Conservation (phyloP, 2,329 filamentous ascomycete species). For the Ceratocystis cacaofunesta region DNA sequence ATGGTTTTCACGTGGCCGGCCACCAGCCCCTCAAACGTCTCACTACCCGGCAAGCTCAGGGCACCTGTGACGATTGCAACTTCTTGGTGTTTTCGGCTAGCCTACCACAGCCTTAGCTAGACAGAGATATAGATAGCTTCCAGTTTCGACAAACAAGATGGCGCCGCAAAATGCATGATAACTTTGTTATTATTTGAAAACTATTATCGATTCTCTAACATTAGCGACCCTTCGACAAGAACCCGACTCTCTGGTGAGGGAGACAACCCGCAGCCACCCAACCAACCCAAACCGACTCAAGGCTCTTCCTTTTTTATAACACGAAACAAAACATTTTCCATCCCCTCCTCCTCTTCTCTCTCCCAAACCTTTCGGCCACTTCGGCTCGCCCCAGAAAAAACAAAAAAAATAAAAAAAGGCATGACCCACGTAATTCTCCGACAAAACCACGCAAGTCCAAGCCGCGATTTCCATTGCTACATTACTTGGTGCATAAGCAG, state of each 20-base stretch:
- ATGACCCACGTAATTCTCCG: not conserved
- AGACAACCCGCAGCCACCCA: not conserved
- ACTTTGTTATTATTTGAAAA: not conserved
- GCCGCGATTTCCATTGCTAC: not conserved
- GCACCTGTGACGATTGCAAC: not conserved
- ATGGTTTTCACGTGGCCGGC: slow-evolving; percentile 1
- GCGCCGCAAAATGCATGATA: not conserved
- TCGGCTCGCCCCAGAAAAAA: not conserved
- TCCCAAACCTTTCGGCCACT: not conserved
- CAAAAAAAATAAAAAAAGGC: not conserved
- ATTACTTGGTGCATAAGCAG: not conserved
- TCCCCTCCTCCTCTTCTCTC: not conserved
- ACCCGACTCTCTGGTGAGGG: not conserved
- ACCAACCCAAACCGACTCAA: not conserved
- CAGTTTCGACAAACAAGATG: not conserved
- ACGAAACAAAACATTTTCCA: slow-evolving; percentile 1
- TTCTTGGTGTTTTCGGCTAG: slow-evolving; percentile 6
- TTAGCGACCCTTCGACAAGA: too few species aligned
- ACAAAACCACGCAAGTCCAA: not conserved
- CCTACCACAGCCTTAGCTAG: not conserved
- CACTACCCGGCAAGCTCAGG: not conserved
- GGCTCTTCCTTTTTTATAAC: not conserved
- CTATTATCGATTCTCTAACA: too few species aligned
- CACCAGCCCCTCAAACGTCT: not conserved
- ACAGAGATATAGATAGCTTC: not conserved